Conservation (phyloP, 2,329 filamentous ascomycete genomes). For the Aspergillus pseudoterreus region DNA sequence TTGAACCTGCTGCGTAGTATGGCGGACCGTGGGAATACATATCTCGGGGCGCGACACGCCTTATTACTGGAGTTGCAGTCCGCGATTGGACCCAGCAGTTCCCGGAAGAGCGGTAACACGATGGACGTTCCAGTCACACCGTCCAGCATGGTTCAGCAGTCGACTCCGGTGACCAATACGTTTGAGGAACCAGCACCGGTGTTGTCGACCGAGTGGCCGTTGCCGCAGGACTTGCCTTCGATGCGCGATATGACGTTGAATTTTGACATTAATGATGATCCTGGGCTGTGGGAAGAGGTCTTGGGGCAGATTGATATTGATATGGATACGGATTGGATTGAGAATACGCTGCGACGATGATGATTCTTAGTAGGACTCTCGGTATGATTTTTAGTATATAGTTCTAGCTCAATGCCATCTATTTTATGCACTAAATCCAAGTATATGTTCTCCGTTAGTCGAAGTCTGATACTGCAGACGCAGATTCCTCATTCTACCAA, state of each 20-base stretch:
- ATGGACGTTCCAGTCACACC: constrained; percentile 11
- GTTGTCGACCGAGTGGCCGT: constrained; percentile 15
- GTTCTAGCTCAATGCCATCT: not conserved
- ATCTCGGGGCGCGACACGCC: constrained; percentile 42
- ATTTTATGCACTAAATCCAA: not conserved
- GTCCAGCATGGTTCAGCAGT: constrained; percentile 11
- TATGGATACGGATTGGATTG: constrained; percentile 42
- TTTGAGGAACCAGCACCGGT: constrained; percentile 3
- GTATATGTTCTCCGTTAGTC: too few relatives aligned
- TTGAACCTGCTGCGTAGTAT: constrained; percentile 48
- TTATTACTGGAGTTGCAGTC: constrained; percentile 36
- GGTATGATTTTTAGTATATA: not conserved
- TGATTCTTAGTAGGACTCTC: not conserved
- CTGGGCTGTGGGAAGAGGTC: constrained; percentile 41
- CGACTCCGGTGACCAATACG: constrained; percentile 5
- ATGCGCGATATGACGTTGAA: constrained; percentile 33
- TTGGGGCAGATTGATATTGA: constrained; percentile 39
- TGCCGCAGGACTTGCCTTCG: constrained; percentile 17
- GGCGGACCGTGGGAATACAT: constrained; percentile 52
- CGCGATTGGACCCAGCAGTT: constrained; percentile 21
- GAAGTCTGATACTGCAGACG: too few relatives aligned
- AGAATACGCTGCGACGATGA: constrained; percentile 26
- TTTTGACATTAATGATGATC: constrained; percentile 36
- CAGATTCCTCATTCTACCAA: not conserved
- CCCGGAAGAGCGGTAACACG: constrained; percentile 1